A percentile compares a stretch with the other conserved stretches of the same genome.
These are phyloP conservation scores for Zarea fungicola DNA, from an alignment of 2,329 filamentous ascomycete genomes.

Conservation along the genomic window DNA sequence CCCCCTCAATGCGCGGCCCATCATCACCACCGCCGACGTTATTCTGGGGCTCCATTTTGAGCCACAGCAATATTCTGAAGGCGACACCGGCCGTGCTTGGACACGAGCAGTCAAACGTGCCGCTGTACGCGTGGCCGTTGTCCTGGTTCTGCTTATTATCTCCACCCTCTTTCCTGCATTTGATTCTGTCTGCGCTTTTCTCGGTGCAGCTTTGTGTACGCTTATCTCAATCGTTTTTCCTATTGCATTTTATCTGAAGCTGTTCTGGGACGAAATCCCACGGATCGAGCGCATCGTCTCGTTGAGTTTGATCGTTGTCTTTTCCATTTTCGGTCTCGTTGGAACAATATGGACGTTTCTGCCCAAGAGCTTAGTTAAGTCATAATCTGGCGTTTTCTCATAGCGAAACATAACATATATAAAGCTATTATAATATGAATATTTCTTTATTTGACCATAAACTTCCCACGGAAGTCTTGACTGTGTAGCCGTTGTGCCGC, in stretches of 20 bases:
- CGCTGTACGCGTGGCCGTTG: constrained; percentile 59
- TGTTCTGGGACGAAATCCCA: constrained; percentile 71
- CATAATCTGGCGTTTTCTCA: neutral
- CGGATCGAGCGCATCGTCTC: constrained; percentile 58
- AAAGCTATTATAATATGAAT: too few species aligned
- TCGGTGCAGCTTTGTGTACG: constrained; percentile 87
- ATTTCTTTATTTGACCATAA: too few species aligned
- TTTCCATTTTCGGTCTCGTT: constrained; percentile 62
- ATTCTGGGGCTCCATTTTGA: constrained; percentile 64
- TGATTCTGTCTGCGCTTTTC: constrained; percentile 84
- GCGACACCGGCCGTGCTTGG: constrained; percentile 31
- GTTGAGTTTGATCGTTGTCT: constrained; percentile 65
- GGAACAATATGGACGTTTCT: constrained; percentile 87
- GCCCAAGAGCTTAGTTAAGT: constrained; percentile 67
- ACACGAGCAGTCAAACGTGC: constrained; percentile 32
- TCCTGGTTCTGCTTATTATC: constrained; percentile 69
- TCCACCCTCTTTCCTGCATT: constrained; percentile 69
- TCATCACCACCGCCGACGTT: constrained; percentile 79
- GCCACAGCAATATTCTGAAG: constrained; percentile 27
- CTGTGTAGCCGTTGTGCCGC: too few species aligned
- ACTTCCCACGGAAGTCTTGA: too few species aligned
- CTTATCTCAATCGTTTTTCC: constrained; percentile 91
- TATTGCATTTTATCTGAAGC: constrained; percentile 81
- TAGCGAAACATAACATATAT: neutral
- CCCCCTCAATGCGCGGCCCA: constrained; percentile 83